These are phyloP conservation scores for Curvularia verruculosa DNA, from an alignment of 2,329 filamentous ascomycete genomes.

Conservation along the genomic window DNA sequence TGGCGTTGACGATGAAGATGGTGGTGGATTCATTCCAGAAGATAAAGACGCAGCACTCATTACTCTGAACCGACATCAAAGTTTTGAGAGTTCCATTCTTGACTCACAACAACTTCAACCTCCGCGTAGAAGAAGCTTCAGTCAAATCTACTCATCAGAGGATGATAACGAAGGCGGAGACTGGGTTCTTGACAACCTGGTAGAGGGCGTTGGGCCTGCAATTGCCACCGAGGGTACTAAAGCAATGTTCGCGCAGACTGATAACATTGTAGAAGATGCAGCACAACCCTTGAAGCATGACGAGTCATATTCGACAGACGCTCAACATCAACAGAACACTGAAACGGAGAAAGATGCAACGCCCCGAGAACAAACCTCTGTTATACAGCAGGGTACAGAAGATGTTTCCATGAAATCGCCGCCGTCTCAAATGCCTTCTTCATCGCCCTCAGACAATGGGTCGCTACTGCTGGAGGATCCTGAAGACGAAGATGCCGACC, in stretches of 20 bases:
- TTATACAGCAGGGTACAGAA: not conserved
- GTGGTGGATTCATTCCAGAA: constrained; percentile 30
- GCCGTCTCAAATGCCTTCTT: not conserved
- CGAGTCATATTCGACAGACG: not conserved
- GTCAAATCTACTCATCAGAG: constrained; percentile 32
- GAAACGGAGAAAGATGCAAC: not conserved
- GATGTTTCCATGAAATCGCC: constrained; percentile 8
- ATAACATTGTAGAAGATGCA: constrained; percentile 22
- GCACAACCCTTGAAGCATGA: constrained; percentile 26
- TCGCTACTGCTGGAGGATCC: constrained; percentile 67
- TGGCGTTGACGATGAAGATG: constrained; percentile 10
- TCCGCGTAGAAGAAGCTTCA: constrained; percentile 31
- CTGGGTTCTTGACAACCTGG: constrained; percentile 26
- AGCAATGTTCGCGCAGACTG: constrained; percentile 52
- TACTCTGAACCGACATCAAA: constrained; percentile 43
- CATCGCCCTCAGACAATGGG: constrained; percentile 49
- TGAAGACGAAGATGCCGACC: constrained; percentile 69
- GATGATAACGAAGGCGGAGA: constrained; percentile 27
- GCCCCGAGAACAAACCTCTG: not conserved
- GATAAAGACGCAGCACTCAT: constrained; percentile 11
- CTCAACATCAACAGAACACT: not conserved
- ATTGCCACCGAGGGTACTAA: not conserved
- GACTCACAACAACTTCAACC: constrained; percentile 37
- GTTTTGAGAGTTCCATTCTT: constrained; percentile 39
- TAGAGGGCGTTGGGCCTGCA: constrained; percentile 1